Evolutionary conservation across 306 rosid genomes (phyloP), one percentile per base, ranked within the genome.

Genomic region (Inga laurina): DNA sequence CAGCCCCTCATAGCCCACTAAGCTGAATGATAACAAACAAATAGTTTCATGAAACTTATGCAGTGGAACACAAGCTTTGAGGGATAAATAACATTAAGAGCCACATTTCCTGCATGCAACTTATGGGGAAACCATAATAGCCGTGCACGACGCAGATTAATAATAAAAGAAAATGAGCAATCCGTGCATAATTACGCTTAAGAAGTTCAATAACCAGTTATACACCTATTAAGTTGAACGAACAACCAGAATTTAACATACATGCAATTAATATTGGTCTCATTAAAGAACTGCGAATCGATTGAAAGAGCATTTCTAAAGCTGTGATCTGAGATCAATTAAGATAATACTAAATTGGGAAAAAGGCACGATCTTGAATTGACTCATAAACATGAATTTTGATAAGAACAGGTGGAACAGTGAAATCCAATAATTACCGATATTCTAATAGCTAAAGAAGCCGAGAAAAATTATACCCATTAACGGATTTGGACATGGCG

Each of bases 401-500:
- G 41, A 59, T 2, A 57, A 8, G 19, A 30, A 16, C 72, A 56
- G 52, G 5, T 1, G 8, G 16, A 27, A 64, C 5, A 24, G 27
- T 48, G 54, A 73, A 82, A 76, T 75, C 66, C 7, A 79, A 68
- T 27, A 79, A 68, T 16, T 62, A 77, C 41, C 13, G 8, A 76
- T 46, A 10, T 71, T 22, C 9, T 41, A 71, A 22, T 10, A 71
- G 49, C 3, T 43, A 21, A 71, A 71, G 15, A 67, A 77, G 16
- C 39, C 30, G 10, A 78, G 12, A 76, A 61, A 75, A 57, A 39
- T 59, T 11, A 51, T 89, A 93, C 97, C 92, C 93, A 69, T 88
- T 93, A 67, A 89, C 96, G 30, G 97, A 93, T 91, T 93, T 93
- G 90, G 89, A 80, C 88, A 85, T 79, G 76, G 86, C 91, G 83